phyloP scores from a whole-genome alignment of 371 early-diverging fungal species.

The Mortierella sp. region DNA sequence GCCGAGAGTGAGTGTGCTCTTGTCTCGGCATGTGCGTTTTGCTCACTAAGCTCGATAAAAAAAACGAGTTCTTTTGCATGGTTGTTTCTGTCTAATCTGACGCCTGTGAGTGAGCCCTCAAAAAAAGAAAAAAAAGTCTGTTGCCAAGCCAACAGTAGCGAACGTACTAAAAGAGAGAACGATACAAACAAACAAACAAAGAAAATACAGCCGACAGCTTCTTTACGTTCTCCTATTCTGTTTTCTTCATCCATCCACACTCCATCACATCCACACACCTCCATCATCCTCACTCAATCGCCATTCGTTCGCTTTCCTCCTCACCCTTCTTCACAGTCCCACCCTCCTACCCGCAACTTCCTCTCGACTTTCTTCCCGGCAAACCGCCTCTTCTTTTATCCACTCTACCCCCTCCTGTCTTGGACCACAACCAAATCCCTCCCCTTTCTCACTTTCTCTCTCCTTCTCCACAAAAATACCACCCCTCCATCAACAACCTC shows the following conservation, averaged over 20 bases:
- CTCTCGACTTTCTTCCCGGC: neutral
- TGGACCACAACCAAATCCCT: neutral
- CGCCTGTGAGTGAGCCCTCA: neutral
- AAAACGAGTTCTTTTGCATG: neutral
- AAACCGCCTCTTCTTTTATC: constrained; percentile 10
- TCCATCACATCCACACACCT: neutral
- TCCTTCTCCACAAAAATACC: neutral
- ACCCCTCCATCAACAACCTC: neutral
- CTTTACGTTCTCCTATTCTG: neutral
- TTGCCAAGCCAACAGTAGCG: neutral
- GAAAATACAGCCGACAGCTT: neutral
- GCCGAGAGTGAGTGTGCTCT: too few relatives aligned
- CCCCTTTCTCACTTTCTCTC: neutral
- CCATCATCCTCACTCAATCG: neutral
- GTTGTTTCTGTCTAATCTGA: neutral
- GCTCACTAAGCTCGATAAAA: too few relatives aligned
- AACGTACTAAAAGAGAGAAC: neutral
- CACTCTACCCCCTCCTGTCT: neutral
- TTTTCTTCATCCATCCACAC: neutral
- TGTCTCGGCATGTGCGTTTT: too few relatives aligned
- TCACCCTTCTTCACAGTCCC: neutral
- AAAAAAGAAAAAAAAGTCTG: neutral
- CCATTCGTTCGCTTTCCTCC: neutral
- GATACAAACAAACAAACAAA: neutral
- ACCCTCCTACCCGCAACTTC: neutral